Percentiles rank a stretch among this genome's conserved stretches.
phyloP scores from a whole-genome alignment of 768 basidiomycete species.

The Termitomyces sp. region DNA sequence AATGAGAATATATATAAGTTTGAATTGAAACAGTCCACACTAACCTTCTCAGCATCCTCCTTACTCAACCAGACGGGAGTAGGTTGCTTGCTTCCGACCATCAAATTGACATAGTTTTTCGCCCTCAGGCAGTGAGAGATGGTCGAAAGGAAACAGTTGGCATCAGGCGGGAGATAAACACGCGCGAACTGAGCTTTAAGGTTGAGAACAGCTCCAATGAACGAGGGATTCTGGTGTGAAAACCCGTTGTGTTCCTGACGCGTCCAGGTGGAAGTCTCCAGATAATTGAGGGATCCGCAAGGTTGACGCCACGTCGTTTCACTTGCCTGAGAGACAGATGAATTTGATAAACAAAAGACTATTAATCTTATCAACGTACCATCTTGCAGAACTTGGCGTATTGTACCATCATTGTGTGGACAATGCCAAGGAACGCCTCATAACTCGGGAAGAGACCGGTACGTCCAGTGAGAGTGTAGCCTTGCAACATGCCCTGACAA shows the following conservation, averaged over 20 bases:
- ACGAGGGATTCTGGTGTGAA: conserved; percentile 81
- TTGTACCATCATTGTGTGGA: conserved; percentile 87
- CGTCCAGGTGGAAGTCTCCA: conserved; percentile 86
- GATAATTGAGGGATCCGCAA: conserved; percentile 72
- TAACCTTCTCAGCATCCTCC: conserved; percentile 67
- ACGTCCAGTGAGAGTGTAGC: conserved; percentile 86
- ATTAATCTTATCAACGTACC: conserved; percentile 26
- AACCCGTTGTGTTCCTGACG: conserved; percentile 88
- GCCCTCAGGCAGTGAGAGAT: conserved; percentile 79
- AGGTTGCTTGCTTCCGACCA: conserved; percentile 86
- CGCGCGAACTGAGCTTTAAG: conserved; percentile 67
- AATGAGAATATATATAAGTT: background rate
- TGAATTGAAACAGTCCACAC: background rate
- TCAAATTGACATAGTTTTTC: conserved; percentile 82
- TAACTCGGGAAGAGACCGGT: conserved; percentile 86
- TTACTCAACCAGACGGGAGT: conserved; percentile 72
- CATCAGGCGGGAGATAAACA: conserved; percentile 87
- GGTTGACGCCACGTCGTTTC: conserved; percentile 73
- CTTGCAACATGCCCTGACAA: conserved; percentile 87
- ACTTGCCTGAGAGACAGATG: conserved; percentile 23
- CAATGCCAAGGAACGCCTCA: conserved; percentile 87
- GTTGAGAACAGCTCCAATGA: conserved; percentile 82
- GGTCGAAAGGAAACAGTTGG: conserved; percentile 80
- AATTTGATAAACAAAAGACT: background rate
- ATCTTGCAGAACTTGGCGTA: conserved; percentile 89